Evolutionary conservation across 805 yeast genomes (phyloP), one percentile per base, ranked within the genome.

Genomic region (Tetrapisispora phaffii): DNA sequence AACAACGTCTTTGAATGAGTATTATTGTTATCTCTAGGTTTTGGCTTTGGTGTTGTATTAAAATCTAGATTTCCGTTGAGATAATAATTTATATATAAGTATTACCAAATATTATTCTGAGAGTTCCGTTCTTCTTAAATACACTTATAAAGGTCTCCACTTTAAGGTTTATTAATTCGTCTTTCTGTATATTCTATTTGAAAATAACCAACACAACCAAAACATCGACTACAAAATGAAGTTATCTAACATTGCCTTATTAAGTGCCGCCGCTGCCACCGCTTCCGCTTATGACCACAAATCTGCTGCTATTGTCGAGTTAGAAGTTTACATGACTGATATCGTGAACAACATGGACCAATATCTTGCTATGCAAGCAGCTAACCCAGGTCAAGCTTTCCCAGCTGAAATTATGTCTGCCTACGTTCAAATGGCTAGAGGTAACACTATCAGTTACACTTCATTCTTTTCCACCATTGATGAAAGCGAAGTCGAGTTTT

Each of bases 271-370:
- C 9, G 39, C 44, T 15, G 34, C 48, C 12, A 26, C 42, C 8
- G 42, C 44, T 34, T 24, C 42, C 16, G 41, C 46, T 29, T 16
- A 37, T 8, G 44, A 33, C 20, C 44, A 35, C 15, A 20, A 12
- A 12, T 29, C 22, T 20, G 49, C 45, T 21, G 38, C 34, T n/a
- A 32, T 44, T 19, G 37, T 34, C 10, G 49, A 46, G 44, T 19
- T 48, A 40, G 42, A 26, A 22, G 49, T 38, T 26, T 48, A 48
- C 39, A 44, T 44, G 39, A 23, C 29, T 19, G 51, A 48, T 48
- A 48, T 48, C 28, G 24, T 7, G 20, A 21, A 24, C 15, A 19
- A 48, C 32, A 41, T 41, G 45, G 23, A n/a, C 2, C 39, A 44
- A 6, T 48, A 48, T 24, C 3, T 46, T 1, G 29, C 44, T 28